Base-by-base conservation (phyloP, 306 rosid genomes). In the Citrullus colocynthis region DNA sequence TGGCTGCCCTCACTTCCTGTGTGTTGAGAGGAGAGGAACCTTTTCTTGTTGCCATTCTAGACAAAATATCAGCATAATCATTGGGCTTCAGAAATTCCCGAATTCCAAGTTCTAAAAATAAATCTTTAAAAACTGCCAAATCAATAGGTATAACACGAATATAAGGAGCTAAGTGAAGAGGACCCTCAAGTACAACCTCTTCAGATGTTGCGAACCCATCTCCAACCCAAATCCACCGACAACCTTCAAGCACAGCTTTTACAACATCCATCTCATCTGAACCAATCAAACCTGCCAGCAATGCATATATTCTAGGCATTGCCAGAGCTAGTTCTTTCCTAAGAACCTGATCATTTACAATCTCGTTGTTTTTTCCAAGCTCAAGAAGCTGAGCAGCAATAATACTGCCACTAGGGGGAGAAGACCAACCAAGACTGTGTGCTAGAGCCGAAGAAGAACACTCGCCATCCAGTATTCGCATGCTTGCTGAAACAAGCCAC, bases 151-250 rank as follows among this genome's bases (percentile, higher is more conserved):
- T 92, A 74, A 92, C 98, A 61, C 98, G 97, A 45, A 94, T 90
- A 75, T 94, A 94, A 67, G 97, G 98, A 75, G 98, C 97, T 93
- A 94, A 86, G 86, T 94, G 95, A 82, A 94, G 87, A 54, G 96
- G 98, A 61, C 98, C 96, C 74, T 92, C 88, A 84, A 94, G 93
- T 81, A 92, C 97, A 79, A 94, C 98, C 88, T 94, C 98, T 37
- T 89, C 93, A 61, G 88, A 78, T 63, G 93, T 94, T 77, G 95
- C 94, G 81, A 94, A 92, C 82, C 98, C 98, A 84, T 94, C 98
- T 71, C 98, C 98, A 81, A 94, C 98, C 98, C 98, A 94, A 79
- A 94, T 89, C 98, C 97, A 94, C 49, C 96, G 85, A 78, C 91
- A 89, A 55, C 95, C 96, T 89, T 94, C 97, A 85, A 94, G 98